Conservation (phyloP, 163 green algal species). For the Prototheca wickerhamii region DNA sequence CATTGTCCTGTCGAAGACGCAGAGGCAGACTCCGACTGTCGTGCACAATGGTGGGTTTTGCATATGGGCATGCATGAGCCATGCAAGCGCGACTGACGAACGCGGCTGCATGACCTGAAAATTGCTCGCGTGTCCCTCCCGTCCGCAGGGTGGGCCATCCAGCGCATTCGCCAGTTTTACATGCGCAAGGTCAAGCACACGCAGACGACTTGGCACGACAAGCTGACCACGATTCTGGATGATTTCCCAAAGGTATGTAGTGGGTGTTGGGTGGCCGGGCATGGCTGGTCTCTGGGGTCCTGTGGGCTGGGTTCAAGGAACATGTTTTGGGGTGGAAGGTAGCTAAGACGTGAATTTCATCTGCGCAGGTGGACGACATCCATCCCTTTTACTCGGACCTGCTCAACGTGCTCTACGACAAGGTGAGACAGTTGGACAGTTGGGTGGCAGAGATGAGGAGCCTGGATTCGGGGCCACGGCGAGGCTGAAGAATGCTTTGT, state of each 20-base stretch:
- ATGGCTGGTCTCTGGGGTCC: too few relatives aligned
- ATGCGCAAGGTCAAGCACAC: conserved; percentile 99
- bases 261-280: neutral
- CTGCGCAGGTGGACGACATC: conserved; percentile 84
- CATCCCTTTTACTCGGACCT: conserved; percentile 98
- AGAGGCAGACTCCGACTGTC: conserved; percentile 94
- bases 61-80: neutral
- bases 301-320: too few relatives aligned
- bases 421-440: too few relatives aligned
- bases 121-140: too few relatives aligned
- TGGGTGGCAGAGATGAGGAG: too few relatives aligned
- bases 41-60: conserved; percentile 76
- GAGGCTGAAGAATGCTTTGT: too few relatives aligned
- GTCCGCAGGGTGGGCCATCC: conserved; percentile 70
- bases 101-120: too few relatives aligned
- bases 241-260: conserved; percentile 90
- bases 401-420: conserved; percentile 98
- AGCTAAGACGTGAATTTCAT: neutral
- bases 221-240: conserved; percentile 80
- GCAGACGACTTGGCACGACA: conserved; percentile 86
- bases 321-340: too few relatives aligned
- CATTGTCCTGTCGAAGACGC: conserved; percentile 93
- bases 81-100: too few relatives aligned
- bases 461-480: too few relatives aligned
- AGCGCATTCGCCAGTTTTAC: conserved; percentile 96